A percentile compares a stretch with the other conserved stretches of the same genome.
phyloP scores from a whole-genome alignment of 23 red algal species.

The Chondrus crispus region DNA sequence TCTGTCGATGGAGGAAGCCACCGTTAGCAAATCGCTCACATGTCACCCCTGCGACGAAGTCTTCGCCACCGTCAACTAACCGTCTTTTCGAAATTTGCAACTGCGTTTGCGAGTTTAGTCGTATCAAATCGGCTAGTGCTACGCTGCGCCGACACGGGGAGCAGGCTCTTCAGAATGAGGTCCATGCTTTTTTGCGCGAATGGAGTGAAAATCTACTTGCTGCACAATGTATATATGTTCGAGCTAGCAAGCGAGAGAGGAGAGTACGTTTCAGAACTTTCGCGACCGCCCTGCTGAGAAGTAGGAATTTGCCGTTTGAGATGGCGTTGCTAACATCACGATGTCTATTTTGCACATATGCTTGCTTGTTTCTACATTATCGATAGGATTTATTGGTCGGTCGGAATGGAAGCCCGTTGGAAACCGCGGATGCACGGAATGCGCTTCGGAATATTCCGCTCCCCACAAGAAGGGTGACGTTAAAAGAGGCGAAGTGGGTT shows the following conservation, averaged over 20 bases:
- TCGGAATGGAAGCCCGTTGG: conserved; percentile 23
- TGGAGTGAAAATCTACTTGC: not conserved
- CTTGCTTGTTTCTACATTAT: not conserved
- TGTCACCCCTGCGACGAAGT: too few relatives aligned
- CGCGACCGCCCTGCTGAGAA: not conserved
- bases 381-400: conserved; percentile 22
- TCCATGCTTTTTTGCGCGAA: not conserved
- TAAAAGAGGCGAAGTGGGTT: conserved; percentile 20
- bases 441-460: conserved; percentile 14
- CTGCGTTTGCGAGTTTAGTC: not conserved
- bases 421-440: not conserved
- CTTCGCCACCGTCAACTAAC: too few relatives aligned
- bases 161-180: conserved; percentile 18
- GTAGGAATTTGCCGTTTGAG: not conserved
- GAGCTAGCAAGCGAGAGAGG: conserved; percentile 2
- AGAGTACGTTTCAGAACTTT: not conserved
- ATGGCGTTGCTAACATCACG: too few relatives aligned
- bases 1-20: too few relatives aligned
- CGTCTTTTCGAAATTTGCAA: too few relatives aligned
- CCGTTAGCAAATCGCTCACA: too few relatives aligned
- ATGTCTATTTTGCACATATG: not conserved
- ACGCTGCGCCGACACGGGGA: conserved; percentile 53
- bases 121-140: conserved; percentile 23
- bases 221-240: conserved; percentile 18
- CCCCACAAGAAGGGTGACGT: conserved; percentile 19